These are phyloP conservation scores for Setaria viridis DNA, from an alignment of 202 grass and related monocot species.

Conservation along the genomic window DNA sequence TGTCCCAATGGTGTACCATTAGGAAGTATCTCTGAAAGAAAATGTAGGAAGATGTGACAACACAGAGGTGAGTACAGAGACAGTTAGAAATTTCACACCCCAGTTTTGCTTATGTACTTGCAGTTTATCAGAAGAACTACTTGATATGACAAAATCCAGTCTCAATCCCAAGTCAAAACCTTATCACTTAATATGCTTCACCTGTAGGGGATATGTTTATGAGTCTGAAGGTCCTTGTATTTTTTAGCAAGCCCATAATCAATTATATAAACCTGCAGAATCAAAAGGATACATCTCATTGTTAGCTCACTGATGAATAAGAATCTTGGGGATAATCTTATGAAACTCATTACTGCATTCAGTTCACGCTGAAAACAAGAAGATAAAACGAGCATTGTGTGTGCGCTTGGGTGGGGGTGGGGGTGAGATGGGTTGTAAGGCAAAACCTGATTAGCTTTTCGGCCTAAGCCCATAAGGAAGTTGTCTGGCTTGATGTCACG, in stretches of 20 bases:
- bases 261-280: constrained; percentile 86
- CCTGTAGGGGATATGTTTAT: constrained; percentile 98
- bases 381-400: background rate
- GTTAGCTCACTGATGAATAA: constrained; percentile 30
- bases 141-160: constrained; percentile 20
- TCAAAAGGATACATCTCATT: constrained; percentile 12
- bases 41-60: constrained; percentile 14
- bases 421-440: background rate
- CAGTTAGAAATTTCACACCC: background rate
- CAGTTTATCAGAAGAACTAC: constrained; percentile 23
- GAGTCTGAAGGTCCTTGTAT: constrained; percentile 94
- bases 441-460: constrained; percentile 94
- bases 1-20: background rate
- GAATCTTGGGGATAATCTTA: background rate
- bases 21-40: background rate
- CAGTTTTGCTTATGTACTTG: constrained; percentile 13
- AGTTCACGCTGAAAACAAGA: constrained; percentile 27
- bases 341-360: background rate
- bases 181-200: constrained; percentile 44
- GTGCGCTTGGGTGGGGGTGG: no score
- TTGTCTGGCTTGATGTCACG: constrained; percentile 97
- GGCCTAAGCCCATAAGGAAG: constrained; percentile 87
- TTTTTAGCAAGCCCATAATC: constrained; percentile 99
- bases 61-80: background rate
- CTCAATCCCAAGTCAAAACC: constrained; percentile 29